A percentile compares a stretch with the other conserved stretches of the same genome.
Conservation (phyloP, 2,329 filamentous ascomycete species). For the Phyllosticta paracitricarpa region DNA sequence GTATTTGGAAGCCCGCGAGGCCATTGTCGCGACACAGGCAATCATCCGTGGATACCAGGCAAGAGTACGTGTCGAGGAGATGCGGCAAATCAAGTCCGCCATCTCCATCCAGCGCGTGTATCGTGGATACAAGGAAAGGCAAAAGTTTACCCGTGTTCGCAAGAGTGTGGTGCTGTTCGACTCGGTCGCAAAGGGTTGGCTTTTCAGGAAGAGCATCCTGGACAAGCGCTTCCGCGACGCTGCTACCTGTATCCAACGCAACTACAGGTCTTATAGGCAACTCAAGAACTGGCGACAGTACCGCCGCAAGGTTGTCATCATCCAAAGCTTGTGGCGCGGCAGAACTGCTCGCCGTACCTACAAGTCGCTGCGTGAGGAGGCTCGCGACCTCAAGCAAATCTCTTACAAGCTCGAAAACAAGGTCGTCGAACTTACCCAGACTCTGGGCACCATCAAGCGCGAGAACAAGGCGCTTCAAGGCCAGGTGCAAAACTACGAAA, state of each 20-base stretch:
- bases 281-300: constrained; percentile 78
- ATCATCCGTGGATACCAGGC: constrained; percentile 68
- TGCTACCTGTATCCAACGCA: constrained; percentile 78
- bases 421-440: constrained; percentile 95
- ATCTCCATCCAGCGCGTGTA: constrained; percentile 93
- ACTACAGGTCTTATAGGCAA: constrained; percentile 73
- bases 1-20: constrained; percentile 76
- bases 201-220: constrained; percentile 84
- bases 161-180: constrained; percentile 81
- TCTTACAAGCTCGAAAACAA: constrained; percentile 99
- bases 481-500: constrained; percentile 93
- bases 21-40: constrained; percentile 73
- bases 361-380: constrained; percentile 87
- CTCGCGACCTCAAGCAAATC: constrained; percentile 96
- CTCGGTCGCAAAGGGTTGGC: constrained; percentile 81
- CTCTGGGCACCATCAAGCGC: constrained; percentile 79
- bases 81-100: constrained; percentile 73
- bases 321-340: constrained; percentile 90
- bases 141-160: constrained; percentile 66
- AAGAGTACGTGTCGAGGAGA: constrained; percentile 66
- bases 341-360: constrained; percentile 71
- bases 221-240: constrained; percentile 90
- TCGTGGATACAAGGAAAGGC: constrained; percentile 85
- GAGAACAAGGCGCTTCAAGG: constrained; percentile 84
- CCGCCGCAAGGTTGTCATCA: constrained; percentile 75